These are phyloP conservation scores for Neofusicoccum sp. DNA, from an alignment of 2,329 filamentous ascomycete genomes.

Conservation along the genomic window DNA sequence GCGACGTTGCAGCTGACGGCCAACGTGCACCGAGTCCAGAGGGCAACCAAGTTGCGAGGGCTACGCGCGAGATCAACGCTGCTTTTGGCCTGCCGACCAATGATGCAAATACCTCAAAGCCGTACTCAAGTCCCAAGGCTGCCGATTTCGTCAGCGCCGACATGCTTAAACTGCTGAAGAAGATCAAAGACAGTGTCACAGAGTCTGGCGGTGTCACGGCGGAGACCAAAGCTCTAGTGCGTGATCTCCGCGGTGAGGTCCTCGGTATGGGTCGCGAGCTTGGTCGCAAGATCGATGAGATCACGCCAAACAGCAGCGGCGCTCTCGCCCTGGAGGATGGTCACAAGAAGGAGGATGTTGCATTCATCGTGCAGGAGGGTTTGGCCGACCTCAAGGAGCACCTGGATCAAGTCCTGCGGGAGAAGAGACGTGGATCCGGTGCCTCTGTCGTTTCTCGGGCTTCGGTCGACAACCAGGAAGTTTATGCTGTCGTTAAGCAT, in stretches of 20 bases:
- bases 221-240: conserved; percentile 87
- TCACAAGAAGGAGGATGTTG: conserved; percentile 67
- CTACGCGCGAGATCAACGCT: conserved; percentile 31
- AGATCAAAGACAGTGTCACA: conserved; percentile 87
- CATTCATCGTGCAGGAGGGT: conserved; percentile 76
- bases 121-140: conserved; percentile 52
- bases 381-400: conserved; percentile 82
- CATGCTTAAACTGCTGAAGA: conserved; percentile 77
- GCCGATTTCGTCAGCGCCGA: conserved; percentile 71
- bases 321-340: conserved; percentile 40
- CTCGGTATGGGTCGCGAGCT: conserved; percentile 93
- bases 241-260: conserved; percentile 88
- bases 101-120: conserved; percentile 32
- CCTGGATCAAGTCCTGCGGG: conserved; percentile 76
- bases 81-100: conserved; percentile 27
- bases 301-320: conserved; percentile 52
- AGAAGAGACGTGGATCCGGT: conserved; percentile 69
- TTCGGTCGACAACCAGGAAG: conserved; percentile 76
- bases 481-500: conserved; percentile 81
- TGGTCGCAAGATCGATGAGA: conserved; percentile 80
- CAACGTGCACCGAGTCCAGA: not conserved
- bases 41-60: conserved; percentile 33
- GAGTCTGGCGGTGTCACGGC: conserved; percentile 88
- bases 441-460: conserved; percentile 64
- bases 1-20: not conserved